Evolutionary conservation across 768 basidiomycete genomes (phyloP).

Genomic region (Rhizopogon sp.): DNA sequence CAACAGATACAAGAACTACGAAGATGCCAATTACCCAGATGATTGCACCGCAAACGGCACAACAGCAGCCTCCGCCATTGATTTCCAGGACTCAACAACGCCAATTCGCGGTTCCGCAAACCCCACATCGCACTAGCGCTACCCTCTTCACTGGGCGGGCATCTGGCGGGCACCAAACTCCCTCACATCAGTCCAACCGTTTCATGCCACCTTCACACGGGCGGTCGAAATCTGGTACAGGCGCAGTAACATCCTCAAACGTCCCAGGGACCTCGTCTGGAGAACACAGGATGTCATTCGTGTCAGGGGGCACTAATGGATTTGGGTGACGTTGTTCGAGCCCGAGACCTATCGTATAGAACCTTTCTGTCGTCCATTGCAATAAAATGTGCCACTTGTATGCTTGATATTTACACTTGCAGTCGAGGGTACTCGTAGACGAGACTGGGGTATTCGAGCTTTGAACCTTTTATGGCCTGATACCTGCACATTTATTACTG

Average conservation of each 20-base stretch:
- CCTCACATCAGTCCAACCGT: conserved; percentile 22
- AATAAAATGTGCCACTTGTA: neutral
- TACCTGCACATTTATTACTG: too few relatives aligned
- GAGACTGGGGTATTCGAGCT: too few relatives aligned
- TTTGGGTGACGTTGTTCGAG: conserved; percentile 20
- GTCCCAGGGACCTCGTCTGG: conserved; percentile 16
- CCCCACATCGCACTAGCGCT: conserved; percentile 17
- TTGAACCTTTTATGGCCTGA: too few relatives aligned
- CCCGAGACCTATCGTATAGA: neutral
- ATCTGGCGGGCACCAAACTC: neutral
- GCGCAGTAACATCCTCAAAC: neutral
- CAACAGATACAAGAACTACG: conserved; percentile 4
- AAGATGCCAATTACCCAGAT: conserved; percentile 7
- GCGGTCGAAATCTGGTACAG: conserved; percentile 15
- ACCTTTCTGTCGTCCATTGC: conserved; percentile 5
- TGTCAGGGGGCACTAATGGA: conserved; percentile 29
- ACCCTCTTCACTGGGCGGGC: conserved; percentile 1
- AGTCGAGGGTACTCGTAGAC: too few relatives aligned
- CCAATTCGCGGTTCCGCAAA: conserved; percentile 21
- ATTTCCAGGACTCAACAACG: conserved; percentile 41
- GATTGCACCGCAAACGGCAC: conserved; percentile 4
- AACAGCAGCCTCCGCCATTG: conserved; percentile 18
- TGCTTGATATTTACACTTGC: too few relatives aligned
- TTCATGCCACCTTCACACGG: conserved; percentile 23
- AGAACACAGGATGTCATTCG: conserved; percentile 52